These are phyloP conservation scores for Globisporangium carolinianum DNA, from an alignment of 352 stramenopile species.

Conservation along the genomic window DNA sequence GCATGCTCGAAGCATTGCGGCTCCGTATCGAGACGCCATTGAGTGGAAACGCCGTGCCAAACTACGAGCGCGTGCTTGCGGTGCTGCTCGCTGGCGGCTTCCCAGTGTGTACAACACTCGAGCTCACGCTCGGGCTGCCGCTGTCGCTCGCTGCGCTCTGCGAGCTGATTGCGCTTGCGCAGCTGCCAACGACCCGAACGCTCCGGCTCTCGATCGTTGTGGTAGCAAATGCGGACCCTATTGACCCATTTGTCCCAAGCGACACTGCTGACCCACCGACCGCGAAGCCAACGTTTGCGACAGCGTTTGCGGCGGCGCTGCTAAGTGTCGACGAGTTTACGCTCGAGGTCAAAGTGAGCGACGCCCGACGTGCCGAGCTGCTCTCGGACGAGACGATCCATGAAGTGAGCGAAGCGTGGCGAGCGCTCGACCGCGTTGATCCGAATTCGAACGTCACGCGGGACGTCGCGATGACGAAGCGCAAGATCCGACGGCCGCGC, in stretches of 20 bases:
- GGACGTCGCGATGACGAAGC: conserved; percentile 26
- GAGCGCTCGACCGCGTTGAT: conserved; percentile 7
- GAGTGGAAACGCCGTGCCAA: neutral
- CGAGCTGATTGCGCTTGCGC: conserved; percentile 13
- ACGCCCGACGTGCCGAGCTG: conserved; percentile 5
- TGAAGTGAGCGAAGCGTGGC: conserved; percentile 18
- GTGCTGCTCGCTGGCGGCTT: conserved; percentile 39
- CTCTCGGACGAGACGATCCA: conserved; percentile 13
- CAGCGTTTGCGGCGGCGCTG: conserved; percentile 6
- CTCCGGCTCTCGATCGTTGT: conserved; percentile 21
- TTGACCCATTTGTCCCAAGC: neutral
- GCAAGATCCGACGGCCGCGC: conserved; percentile 18
- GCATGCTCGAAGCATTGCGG: conserved; percentile 13
- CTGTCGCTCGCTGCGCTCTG: conserved; percentile 14
- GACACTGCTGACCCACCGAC: neutral
- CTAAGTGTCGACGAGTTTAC: conserved; percentile 10
- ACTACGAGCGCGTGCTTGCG: conserved; percentile 17
- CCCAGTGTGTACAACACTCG: conserved; percentile 32
- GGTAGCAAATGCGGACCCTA: neutral
- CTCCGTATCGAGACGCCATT: conserved; percentile 16
- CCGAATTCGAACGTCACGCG: conserved; percentile 3
- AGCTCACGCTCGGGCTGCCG: conserved; percentile 21
- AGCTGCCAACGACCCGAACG: conserved; percentile 13
- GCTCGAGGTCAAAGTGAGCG: conserved; percentile 11
- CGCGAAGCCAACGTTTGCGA: conserved; percentile 4